Evolutionary conservation across 352 stramenopile species (phyloP).

Genomic region (Sclerospora graminicola): DNA sequence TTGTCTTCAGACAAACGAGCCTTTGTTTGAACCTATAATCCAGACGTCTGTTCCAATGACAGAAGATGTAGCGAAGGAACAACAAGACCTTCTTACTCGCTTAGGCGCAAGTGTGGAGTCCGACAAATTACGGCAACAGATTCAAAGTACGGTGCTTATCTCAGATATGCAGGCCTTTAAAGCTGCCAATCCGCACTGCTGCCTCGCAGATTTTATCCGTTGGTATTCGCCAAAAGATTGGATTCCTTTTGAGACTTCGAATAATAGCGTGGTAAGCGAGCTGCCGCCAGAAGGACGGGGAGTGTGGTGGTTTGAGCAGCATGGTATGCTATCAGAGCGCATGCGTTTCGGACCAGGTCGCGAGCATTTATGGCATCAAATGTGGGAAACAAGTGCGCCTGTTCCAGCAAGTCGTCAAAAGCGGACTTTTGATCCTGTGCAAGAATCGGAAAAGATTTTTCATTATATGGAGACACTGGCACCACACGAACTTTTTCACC

Average conservation of each 20-base stretch:
- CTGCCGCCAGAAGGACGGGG: conserved; percentile 34
- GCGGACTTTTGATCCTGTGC: conserved; percentile 51
- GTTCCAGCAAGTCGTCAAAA: conserved; percentile 56
- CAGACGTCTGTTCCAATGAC: conserved; percentile 62
- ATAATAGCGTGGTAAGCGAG: conserved; percentile 6
- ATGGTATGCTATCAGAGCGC: conserved; percentile 63
- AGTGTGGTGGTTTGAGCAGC: conserved; percentile 57
- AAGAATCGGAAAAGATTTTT: conserved; percentile 74
- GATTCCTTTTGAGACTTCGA: conserved; percentile 32
- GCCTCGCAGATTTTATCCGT: conserved; percentile 69
- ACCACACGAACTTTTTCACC: conserved; percentile 67
- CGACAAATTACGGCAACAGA: conserved; percentile 55
- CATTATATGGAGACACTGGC: conserved; percentile 78
- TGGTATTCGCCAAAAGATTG: conserved; percentile 83
- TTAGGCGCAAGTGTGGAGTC: conserved; percentile 57
- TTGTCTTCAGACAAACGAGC: conserved; percentile 34
- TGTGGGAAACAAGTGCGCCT: conserved; percentile 48
- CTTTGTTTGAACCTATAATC: conserved; percentile 54
- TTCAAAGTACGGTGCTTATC: conserved; percentile 59
- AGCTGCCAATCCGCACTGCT: conserved; percentile 55
- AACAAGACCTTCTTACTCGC: conserved; percentile 63
- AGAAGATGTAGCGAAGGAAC: conserved; percentile 66
- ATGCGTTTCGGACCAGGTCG: conserved; percentile 38
- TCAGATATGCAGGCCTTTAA: conserved; percentile 86
- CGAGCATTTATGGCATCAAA: conserved; percentile 61